Percentiles rank a stretch among this genome's conserved stretches.
These are phyloP conservation scores for Stephanodiscus minutulus DNA, from an alignment of 108 stramenopile genomes.

Conservation along the genomic window DNA sequence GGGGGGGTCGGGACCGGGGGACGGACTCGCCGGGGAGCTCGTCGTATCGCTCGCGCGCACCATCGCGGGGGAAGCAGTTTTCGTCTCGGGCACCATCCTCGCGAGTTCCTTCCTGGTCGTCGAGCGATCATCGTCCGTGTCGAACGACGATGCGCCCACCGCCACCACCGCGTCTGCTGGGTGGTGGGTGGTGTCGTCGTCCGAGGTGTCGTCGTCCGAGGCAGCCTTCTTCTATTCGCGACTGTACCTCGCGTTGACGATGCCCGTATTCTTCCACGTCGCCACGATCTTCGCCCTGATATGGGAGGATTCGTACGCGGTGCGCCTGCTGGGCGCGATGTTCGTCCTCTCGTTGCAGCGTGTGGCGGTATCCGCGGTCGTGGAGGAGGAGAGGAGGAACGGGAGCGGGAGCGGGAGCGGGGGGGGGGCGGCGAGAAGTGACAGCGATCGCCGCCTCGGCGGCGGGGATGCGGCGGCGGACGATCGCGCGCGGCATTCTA, in stretches of 20 bases:
- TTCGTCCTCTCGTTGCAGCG: constrained; percentile 43
- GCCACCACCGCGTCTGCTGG: too few relatives aligned
- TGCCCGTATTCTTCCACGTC: constrained; percentile 41
- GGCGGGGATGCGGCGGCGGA: too few relatives aligned
- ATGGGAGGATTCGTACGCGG: constrained; percentile 64
- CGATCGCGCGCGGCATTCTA: too few relatives aligned
- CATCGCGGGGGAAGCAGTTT: background rate
- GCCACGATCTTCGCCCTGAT: constrained; percentile 51
- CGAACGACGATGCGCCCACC: background rate
- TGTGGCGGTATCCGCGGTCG: constrained; percentile 26
- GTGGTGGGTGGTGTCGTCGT: too few relatives aligned
- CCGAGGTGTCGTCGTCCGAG: background rate
- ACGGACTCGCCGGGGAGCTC: background rate
- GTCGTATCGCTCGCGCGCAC: background rate
- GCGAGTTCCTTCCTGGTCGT: background rate
- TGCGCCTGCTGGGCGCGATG: constrained; percentile 29
- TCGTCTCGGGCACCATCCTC: background rate
- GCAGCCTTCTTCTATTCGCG: constrained; percentile 34
- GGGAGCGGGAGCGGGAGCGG: background rate
- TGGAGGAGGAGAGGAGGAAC: constrained; percentile 12
- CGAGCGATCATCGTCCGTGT: background rate
- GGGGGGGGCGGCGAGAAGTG: background rate
- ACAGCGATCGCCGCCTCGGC: background rate
- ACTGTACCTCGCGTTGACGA: constrained; percentile 46
- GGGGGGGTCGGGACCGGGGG: background rate